Evolutionary conservation across 2,329 filamentous ascomycete species (phyloP), one percentile per base, ranked within the genome.

Genomic region (Arthroderma uncinatum): DNA sequence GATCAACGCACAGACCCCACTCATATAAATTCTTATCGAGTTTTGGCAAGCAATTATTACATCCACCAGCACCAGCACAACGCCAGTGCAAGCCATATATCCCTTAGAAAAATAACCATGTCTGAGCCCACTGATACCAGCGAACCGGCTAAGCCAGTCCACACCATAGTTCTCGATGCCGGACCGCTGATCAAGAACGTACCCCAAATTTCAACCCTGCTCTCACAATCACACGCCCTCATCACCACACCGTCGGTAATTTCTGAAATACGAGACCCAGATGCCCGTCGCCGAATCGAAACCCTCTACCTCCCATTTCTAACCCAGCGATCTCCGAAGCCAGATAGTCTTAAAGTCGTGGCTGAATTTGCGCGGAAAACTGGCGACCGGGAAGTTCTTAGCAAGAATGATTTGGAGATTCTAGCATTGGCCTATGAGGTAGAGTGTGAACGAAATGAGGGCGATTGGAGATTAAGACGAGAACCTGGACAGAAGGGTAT

Each of bases 161-260:
- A 94, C 74, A 86, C 85, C 56, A 82, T 97, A 54, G 81, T 97
- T 28, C 80, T 98, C 63, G 93, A 98, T 69, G 87, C 93, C 2
- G 92, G 91, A 25, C 90, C 92, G 6, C 83, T 98, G 60, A 91
- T 98, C 71, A 92, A 92, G 69, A 96, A 96, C 74, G 86, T 93
- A 62, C 89, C 92, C 10, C 78, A 88, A 9, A 82, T 93, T 23
- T 94, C 89, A 48, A 89, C 87, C 0, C 82, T 98, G 9, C 77
- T 95, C 54, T 79, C 82, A 37, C 84, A 89, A 68, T 84, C 89
- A 52, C 85, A 93, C 66, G 76, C 80, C 59, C 79, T 96, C 42
- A 82, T 90, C 66, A 96, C 90, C 0, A 87, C 92, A 0, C 90
- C 91, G 0, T 84, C 86, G 6, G 89, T 98, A 57, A 78, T 97